phyloP scores from a whole-genome alignment of 2,329 filamentous ascomycete genomes.

The Trichophaea hybrida region DNA sequence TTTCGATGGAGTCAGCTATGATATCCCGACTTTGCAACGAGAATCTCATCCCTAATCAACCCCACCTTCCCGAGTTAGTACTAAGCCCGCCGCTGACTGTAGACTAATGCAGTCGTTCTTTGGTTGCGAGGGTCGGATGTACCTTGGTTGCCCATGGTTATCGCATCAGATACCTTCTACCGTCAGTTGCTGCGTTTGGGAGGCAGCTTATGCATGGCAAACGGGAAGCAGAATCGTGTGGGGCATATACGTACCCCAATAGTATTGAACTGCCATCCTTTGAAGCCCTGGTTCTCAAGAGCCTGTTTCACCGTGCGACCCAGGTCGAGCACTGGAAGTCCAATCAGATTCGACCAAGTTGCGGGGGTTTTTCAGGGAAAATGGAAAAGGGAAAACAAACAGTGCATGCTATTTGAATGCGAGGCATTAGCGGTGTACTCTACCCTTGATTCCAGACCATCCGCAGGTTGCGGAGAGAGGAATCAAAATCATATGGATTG shows the following conservation, averaged over 20 bases:
- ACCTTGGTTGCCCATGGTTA: constrained; percentile 92
- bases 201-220: constrained; percentile 6
- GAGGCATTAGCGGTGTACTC: neutral
- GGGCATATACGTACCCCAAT: constrained; percentile 43
- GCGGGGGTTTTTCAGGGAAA: neutral
- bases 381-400: constrained; percentile 29
- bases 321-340: constrained; percentile 56
- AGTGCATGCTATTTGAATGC: constrained; percentile 37
- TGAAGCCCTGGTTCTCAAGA: constrained; percentile 67
- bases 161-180: constrained; percentile 56
- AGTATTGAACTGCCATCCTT: constrained; percentile 90
- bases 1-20: constrained; percentile 89
- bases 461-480: too few relatives aligned
- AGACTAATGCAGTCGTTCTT: neutral
- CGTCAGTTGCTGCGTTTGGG: neutral
- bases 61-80: constrained; percentile 16
- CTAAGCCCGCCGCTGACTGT: neutral
- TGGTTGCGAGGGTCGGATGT: constrained; percentile 22
- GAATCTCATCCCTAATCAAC: constrained; percentile 65
- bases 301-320: constrained; percentile 76
- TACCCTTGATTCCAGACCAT: neutral
- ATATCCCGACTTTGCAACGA: constrained; percentile 81
- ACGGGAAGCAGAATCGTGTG: constrained; percentile 15
- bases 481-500: too few relatives aligned
- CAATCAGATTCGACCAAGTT: constrained; percentile 10